These are phyloP conservation scores for Rachicladosporium sp. DNA, from an alignment of 2,329 filamentous ascomycete species.

Conservation along the genomic window DNA sequence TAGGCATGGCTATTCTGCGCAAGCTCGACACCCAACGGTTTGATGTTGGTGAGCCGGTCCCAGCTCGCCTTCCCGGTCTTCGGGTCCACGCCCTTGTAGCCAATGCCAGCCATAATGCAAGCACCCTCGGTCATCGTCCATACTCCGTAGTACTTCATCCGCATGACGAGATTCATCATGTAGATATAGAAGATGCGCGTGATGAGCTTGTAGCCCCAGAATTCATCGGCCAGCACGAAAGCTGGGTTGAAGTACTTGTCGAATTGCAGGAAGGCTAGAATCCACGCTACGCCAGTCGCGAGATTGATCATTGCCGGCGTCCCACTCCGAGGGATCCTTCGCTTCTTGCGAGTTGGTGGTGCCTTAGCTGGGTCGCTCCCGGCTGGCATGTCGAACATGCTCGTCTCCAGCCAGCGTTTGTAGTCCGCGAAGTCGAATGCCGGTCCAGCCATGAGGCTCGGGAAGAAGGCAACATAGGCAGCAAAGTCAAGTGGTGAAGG, in stretches of 20 bases:
- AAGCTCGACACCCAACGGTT: conserved; percentile 70
- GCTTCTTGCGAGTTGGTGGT: conserved; percentile 75
- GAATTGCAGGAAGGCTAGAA: conserved; percentile 64
- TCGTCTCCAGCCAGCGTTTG: conserved; percentile 79
- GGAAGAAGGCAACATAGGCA: conserved; percentile 92
- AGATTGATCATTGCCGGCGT: conserved; percentile 73
- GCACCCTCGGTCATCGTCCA: conserved; percentile 89
- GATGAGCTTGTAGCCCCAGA: conserved; percentile 54
- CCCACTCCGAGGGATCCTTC: conserved; percentile 82
- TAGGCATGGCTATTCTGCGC: conserved; percentile 92
- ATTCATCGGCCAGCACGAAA: conserved; percentile 53
- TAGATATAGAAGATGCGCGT: conserved; percentile 68
- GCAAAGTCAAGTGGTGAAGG: conserved; percentile 69
- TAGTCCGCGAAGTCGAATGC: conserved; percentile 95
- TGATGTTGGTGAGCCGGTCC: conserved; percentile 82
- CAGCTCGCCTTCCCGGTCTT: conserved; percentile 76
- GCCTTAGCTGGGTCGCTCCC: conserved; percentile 75
- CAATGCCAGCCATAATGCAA: conserved; percentile 88
- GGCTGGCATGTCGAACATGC: conserved; percentile 80
- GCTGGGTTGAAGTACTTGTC: conserved; percentile 52
- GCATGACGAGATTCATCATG: conserved; percentile 67
- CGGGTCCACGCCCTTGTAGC: conserved; percentile 85
- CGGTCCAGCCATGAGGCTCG: conserved; percentile 75
- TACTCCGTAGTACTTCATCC: conserved; percentile 92
- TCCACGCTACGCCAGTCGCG: conserved; percentile 61